phyloP scores from a whole-genome alignment of 2,329 filamentous ascomycete genomes.

The Didymella glomerata region DNA sequence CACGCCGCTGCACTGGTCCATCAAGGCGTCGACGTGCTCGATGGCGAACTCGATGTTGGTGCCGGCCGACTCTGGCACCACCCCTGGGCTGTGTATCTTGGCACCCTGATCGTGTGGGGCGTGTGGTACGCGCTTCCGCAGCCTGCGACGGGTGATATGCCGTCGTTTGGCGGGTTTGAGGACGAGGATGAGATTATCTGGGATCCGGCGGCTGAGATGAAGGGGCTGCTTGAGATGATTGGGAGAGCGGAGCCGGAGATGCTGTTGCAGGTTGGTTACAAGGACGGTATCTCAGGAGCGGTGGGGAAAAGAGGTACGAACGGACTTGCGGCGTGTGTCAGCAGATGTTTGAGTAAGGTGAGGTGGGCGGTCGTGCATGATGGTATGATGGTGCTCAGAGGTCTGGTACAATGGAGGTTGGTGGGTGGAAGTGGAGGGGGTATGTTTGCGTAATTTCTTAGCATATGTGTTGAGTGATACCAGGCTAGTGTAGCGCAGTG shows the following conservation, averaged over 20 bases:
- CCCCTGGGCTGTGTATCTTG: constrained; percentile 69
- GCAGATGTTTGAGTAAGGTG: constrained; percentile 63
- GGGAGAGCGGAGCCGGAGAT: constrained; percentile 51
- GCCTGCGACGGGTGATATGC: constrained; percentile 7
- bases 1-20: constrained; percentile 64
- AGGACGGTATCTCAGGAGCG: constrained; percentile 46
- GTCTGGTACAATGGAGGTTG: constrained; percentile 52
- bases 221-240: constrained; percentile 53
- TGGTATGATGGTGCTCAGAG: constrained; percentile 64
- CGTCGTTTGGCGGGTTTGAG: constrained; percentile 25
- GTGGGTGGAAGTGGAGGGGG: constrained; percentile 39
- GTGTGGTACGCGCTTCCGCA: constrained; percentile 59
- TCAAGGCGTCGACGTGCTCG: constrained; percentile 59
- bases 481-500: constrained; percentile 8
- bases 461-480: background rate
- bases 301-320: constrained; percentile 60
- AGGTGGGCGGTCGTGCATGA: constrained; percentile 70
- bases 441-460: constrained; percentile 10
- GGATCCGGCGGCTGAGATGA: constrained; percentile 62
- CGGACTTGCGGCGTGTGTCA: constrained; percentile 65
- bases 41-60: constrained; percentile 56
- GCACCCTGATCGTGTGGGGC: constrained; percentile 66
- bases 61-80: constrained; percentile 65
- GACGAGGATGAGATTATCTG: constrained; percentile 61
- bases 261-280: constrained; percentile 33